A percentile compares a stretch with the other conserved stretches of the same genome.
These are phyloP conservation scores for Diaporthe nobilis DNA, from an alignment of 2,329 filamentous ascomycete species.

Conservation along the genomic window DNA sequence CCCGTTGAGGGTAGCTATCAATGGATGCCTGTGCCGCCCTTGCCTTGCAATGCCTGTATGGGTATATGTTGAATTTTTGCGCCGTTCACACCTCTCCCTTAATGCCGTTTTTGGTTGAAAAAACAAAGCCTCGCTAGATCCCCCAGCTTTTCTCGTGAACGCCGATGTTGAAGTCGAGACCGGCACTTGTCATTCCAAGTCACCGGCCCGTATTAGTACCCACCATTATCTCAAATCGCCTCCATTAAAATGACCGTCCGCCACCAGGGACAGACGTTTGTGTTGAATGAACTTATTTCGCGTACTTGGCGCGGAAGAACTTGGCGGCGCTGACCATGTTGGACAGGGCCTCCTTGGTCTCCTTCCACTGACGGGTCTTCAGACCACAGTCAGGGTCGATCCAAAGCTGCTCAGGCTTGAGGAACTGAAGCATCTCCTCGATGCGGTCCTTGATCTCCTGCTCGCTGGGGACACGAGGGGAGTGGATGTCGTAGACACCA, in stretches of 20 bases:
- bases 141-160: slow-evolving; percentile 52
- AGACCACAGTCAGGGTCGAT: slow-evolving; percentile 99
- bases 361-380: slow-evolving; percentile 98
- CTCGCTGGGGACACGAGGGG: slow-evolving; percentile 95
- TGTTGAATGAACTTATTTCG: slow-evolving; percentile 65
- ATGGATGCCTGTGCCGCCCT: slow-evolving; percentile 35
- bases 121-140: slow-evolving; percentile 42
- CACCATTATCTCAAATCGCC: slow-evolving; percentile 35
- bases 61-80: slow-evolving; percentile 45
- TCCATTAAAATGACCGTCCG: slow-evolving; percentile 47
- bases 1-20: slow-evolving; percentile 43
- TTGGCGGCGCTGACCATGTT: slow-evolving; percentile 99
- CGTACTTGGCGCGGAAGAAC: slow-evolving; percentile 92
- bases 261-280: slow-evolving; percentile 46
- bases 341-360: slow-evolving; percentile 95
- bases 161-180: slow-evolving; percentile 71
- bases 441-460: slow-evolving; percentile 99
- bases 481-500: slow-evolving; percentile 99
- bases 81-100: slow-evolving; percentile 38
- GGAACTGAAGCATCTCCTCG: slow-evolving; percentile 97
- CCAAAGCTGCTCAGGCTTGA: slow-evolving; percentile 99
- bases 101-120: slow-evolving; percentile 43
- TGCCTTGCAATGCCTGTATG: slow-evolving; percentile 43
- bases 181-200: slow-evolving; percentile 11
- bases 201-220: slow-evolving; percentile 48